phyloP scores from a whole-genome alignment of 768 basidiomycete genomes.

The Psilocybe cyanescens region DNA sequence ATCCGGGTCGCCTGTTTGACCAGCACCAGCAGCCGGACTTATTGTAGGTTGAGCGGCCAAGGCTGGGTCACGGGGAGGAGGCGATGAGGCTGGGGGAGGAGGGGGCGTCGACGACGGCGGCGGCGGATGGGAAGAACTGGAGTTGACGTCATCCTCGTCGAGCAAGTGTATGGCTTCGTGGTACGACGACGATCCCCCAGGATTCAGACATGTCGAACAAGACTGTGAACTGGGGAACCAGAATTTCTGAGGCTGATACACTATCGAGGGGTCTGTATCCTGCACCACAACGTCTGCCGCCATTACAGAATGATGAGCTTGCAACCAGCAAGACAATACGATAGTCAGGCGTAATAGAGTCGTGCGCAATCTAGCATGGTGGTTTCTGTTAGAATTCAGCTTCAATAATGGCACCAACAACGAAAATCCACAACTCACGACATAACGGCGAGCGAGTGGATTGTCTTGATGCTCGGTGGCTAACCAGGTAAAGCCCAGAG shows the following conservation, averaged over 20 bases:
- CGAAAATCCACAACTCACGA: slow-evolving; percentile 12
- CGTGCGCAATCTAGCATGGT: slow-evolving; percentile 17
- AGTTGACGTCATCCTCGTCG: slow-evolving; percentile 22
- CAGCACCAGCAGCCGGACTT: neutral
- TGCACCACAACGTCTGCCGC: slow-evolving; percentile 40
- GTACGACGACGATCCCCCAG: slow-evolving; percentile 30
- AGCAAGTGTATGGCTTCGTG: slow-evolving; percentile 37
- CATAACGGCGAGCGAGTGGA: slow-evolving; percentile 12
- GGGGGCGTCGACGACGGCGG: neutral
- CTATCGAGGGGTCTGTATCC: slow-evolving; percentile 39
- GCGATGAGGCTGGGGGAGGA: neutral
- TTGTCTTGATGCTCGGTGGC: slow-evolving; percentile 11
- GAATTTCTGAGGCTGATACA: slow-evolving; percentile 36
- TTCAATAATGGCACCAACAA: neutral
- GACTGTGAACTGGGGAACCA: slow-evolving; percentile 37
- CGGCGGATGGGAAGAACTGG: neutral
- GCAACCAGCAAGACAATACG: slow-evolving; percentile 22
- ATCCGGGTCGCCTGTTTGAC: neutral
- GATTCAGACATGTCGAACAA: slow-evolving; percentile 35
- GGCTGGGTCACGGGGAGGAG: neutral
- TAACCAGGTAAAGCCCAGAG: slow-evolving; percentile 6
- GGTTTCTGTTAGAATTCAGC: slow-evolving; percentile 11
- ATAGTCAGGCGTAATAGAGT: slow-evolving; percentile 23
- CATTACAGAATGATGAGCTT: slow-evolving; percentile 14
- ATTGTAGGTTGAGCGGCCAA: neutral